Base-by-base conservation (phyloP, 208 protist genomes). In the Leishmania major region DNA sequence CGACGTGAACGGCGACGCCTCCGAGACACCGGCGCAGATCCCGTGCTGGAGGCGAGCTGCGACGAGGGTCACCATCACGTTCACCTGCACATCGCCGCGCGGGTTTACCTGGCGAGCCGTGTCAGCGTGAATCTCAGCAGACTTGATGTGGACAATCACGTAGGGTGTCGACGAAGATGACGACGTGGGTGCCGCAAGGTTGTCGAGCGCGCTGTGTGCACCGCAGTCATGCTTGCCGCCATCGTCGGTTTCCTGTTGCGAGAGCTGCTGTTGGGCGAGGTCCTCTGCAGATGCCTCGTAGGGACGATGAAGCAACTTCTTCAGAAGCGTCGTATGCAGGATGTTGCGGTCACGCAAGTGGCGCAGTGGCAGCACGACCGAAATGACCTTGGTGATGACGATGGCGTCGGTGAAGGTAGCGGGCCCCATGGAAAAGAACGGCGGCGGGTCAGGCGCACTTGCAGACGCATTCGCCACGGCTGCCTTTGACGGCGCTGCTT, bases 1-100 rank as follows among this genome's bases (percentile, higher is more conserved):
- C 76, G 90, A 82, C 2, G 72, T 70, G 70, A 87, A 94, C 2
- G 70, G 60, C 8, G 86, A 89, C 3, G 77, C 60, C 72, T 86
- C 84, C 3, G 88, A 84, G 19, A 90, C 88, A n/a, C 92, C 92
- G 35, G 84, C 82, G 66, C 89, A 51, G n/a, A 94, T 66, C 28
- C 90, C 90, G 80, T 94, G 86, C 31, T 75, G 70, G 28, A 96
- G 84, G 45, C 75, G 83, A 19, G 90, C 90, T 17, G 89, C 69
- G 17, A 82, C 77, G 0, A 87, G 76, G 2, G 76, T 78, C 17
- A 85, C 82, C 66, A 88, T 88, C 4, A 86, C 85, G 67, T 85
- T 87, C 51, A 93, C 74, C 73, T 85, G 90, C 59, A 94, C 84
- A 69, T 91, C 88, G 2, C 89, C 90, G 7, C 75, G 82, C 15